phyloP scores from a whole-genome alignment of 495 filamentous ascomycete species.

The Penicillium argentinense region DNA sequence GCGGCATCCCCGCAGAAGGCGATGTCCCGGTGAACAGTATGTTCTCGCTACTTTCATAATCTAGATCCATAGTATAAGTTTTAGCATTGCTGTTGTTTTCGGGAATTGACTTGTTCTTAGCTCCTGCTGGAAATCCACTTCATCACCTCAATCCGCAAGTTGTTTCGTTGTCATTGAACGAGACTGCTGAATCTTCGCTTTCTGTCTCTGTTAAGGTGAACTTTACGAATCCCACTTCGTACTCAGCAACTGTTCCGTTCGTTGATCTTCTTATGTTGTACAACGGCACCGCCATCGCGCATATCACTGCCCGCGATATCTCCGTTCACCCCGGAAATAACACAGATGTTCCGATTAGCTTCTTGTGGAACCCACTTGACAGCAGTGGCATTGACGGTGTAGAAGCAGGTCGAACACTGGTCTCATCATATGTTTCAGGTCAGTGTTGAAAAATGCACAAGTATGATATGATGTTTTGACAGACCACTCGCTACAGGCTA shows the following conservation, averaged over 20 bases:
- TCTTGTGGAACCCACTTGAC: slow-evolving; percentile 68
- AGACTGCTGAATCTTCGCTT: slow-evolving; percentile 67
- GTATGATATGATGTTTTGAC: not conserved
- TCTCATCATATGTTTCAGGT: slow-evolving; percentile 89
- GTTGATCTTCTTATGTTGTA: slow-evolving; percentile 70
- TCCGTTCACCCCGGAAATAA: slow-evolving; percentile 68
- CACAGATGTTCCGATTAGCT: slow-evolving; percentile 63
- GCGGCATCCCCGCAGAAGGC: slow-evolving; percentile 80
- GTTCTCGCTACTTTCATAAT: slow-evolving; percentile 34
- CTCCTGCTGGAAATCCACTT: slow-evolving; percentile 47
- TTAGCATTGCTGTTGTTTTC: slow-evolving; percentile 10
- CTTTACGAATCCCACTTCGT: slow-evolving; percentile 85
- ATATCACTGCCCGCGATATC: slow-evolving; percentile 62
- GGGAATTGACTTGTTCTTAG: slow-evolving; percentile 27
- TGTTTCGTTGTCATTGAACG: slow-evolving; percentile 61
- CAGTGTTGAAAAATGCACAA: slow-evolving; percentile 7
- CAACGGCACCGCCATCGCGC: slow-evolving; percentile 73
- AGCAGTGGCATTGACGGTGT: slow-evolving; percentile 59
- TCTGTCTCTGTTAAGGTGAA: slow-evolving; percentile 68
- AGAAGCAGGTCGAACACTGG: slow-evolving; percentile 63
- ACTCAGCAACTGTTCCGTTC: slow-evolving; percentile 77
- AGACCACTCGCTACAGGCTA: slow-evolving; percentile 42
- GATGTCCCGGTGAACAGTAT: slow-evolving; percentile 85
- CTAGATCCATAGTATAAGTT: slow-evolving; percentile 24
- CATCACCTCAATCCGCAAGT: slow-evolving; percentile 59